Evolutionary conservation across 1,139 yeast genomes (phyloP).

Genomic region (Blastobotrys malaysiensis): DNA sequence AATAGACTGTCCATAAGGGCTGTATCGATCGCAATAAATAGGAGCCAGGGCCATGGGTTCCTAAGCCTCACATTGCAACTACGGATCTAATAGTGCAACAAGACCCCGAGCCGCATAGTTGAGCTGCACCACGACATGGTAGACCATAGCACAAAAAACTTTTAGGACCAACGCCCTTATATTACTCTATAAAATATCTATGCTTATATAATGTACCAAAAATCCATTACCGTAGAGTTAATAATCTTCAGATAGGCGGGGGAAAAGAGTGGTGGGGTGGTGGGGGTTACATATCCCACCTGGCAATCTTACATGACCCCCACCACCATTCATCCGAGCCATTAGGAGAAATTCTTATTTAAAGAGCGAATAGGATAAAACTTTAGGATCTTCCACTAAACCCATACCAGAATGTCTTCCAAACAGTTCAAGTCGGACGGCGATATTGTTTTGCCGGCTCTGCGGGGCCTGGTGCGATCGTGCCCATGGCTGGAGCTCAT

Average conservation of each 20-base stretch:
- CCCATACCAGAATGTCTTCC: conserved; percentile 8
- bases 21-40: too few relatives aligned
- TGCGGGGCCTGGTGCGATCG: conserved; percentile 62
- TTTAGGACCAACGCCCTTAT: too few relatives aligned
- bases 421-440: conserved; percentile 35
- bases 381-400: background rate
- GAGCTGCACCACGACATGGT: too few relatives aligned
- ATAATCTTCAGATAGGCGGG: background rate
- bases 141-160: too few relatives aligned
- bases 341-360: background rate
- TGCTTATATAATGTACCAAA: too few relatives aligned
- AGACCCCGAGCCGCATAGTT: too few relatives aligned
- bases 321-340: background rate
- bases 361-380: background rate
- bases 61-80: too few relatives aligned
- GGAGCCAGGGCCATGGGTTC: too few relatives aligned
- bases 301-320: background rate
- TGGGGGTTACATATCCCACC: conserved; percentile 1
- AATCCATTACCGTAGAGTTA: background rate
- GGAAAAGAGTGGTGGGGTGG: background rate
- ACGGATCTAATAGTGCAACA: too few relatives aligned
- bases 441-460: conserved; percentile 60
- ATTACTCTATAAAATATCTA: too few relatives aligned
- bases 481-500: conserved; percentile 62
- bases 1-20: too few relatives aligned